Evolutionary conservation across 306 rosid genomes (phyloP).

Genomic region (Inga leiocalycina): DNA sequence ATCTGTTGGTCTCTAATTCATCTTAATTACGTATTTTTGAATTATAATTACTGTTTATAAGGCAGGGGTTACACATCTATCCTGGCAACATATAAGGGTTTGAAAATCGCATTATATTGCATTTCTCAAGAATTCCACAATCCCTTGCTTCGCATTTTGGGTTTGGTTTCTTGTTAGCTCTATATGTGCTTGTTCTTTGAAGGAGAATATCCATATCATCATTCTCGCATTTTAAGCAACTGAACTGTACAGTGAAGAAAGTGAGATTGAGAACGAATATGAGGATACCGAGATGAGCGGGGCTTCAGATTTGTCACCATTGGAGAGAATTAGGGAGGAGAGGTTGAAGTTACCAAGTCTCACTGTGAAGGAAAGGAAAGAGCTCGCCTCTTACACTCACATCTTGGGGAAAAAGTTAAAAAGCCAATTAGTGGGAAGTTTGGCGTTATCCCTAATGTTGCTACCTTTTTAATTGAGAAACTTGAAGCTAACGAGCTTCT

Average conservation of each 20-base stretch:
- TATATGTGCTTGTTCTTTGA: too few species aligned
- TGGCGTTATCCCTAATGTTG: constrained; percentile 75
- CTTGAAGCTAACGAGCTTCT: constrained; percentile 95
- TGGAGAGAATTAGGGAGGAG: constrained; percentile 48
- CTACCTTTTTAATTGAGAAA: constrained; percentile 71
- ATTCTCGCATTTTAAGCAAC: neutral
- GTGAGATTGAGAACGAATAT: constrained; percentile 29
- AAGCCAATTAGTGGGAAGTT: constrained; percentile 89
- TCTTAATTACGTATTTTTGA: too few species aligned
- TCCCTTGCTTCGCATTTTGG: too few species aligned
- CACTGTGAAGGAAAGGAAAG: constrained; percentile 81
- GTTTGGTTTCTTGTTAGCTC: too few species aligned
- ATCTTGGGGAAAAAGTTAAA: constrained; percentile 90
- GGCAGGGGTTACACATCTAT: too few species aligned
- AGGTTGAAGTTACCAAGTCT: constrained; percentile 56
- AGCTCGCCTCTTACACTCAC: constrained; percentile 76
- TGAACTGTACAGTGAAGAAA: constrained; percentile 32
- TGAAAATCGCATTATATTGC: too few species aligned
- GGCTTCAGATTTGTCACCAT: constrained; percentile 36
- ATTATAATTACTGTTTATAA: too few species aligned
- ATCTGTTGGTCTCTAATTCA: too few species aligned
- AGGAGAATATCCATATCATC: too few species aligned
- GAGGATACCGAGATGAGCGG: constrained; percentile 30
- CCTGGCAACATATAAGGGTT: too few species aligned
- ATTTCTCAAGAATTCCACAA: too few species aligned